Conservation (phyloP, 1,284 basidiomycete genomes). For the Trametes hirsuta region DNA sequence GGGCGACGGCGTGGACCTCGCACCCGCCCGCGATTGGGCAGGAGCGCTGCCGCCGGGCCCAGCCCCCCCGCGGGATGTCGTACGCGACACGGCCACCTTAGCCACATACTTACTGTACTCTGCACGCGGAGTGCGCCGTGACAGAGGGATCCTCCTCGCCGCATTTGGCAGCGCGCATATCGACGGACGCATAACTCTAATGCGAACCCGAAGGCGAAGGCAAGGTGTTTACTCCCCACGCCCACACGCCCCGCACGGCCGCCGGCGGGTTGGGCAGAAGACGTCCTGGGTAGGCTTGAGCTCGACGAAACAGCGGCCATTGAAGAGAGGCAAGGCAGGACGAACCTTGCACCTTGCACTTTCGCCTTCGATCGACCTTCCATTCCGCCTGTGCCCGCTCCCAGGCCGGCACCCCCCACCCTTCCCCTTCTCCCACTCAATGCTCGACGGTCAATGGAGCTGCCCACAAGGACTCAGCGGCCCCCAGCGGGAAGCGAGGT, state of each 20-base stretch:
- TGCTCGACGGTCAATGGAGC: no score
- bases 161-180: no score
- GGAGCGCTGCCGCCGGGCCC: no score
- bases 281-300: no score
- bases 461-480: background rate
- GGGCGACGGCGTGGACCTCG: background rate
- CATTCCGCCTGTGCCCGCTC: background rate
- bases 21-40: no score
- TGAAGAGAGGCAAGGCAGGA: no score
- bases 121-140: background rate
- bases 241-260: background rate
- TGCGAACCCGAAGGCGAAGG: background rate
- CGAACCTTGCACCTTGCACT: background rate
- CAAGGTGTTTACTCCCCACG: no score
- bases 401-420: background rate
- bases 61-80: background rate
- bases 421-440: no score
- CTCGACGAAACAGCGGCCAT: no score
- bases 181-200: background rate
- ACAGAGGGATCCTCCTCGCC: background rate
- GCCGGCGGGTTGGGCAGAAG: no score
- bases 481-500: background rate
- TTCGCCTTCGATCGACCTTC: background rate
- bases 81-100: background rate
- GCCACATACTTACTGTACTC: background rate